Evolutionary conservation across 306 rosid species (phyloP).

Genomic region (Oemleria cerasiformis): DNA sequence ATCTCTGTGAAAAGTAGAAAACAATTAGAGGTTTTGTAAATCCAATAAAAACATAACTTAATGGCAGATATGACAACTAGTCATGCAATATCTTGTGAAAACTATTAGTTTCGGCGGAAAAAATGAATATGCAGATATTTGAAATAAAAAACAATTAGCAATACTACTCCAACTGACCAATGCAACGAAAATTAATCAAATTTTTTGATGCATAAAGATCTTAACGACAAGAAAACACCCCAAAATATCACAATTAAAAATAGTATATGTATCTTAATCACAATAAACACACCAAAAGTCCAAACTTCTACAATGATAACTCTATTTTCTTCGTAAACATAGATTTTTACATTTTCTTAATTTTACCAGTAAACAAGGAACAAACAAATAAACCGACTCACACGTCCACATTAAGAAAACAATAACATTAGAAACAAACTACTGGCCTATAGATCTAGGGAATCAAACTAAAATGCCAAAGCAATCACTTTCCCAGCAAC

Average conservation of each 20-base stretch:
- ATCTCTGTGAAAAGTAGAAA: constrained; percentile 19
- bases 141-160: background rate
- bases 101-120: background rate
- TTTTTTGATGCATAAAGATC: too few species aligned
- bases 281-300: background rate
- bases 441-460: background rate
- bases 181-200: too few species aligned
- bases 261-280: too few species aligned
- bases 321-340: background rate
- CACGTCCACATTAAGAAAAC: too few species aligned
- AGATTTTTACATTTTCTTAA: too few species aligned
- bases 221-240: too few species aligned
- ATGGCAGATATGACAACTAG: background rate
- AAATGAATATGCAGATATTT: background rate
- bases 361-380: background rate
- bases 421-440: background rate
- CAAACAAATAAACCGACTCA: background rate
- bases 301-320: too few species aligned
- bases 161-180: background rate
- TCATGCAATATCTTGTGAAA: background rate
- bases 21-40: background rate
- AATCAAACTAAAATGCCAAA: background rate
- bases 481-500: background rate
- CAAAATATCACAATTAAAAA: too few species aligned
- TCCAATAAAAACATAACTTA: background rate